phyloP scores from a whole-genome alignment of 140 eudicot species.

The Cichorium intybus region DNA sequence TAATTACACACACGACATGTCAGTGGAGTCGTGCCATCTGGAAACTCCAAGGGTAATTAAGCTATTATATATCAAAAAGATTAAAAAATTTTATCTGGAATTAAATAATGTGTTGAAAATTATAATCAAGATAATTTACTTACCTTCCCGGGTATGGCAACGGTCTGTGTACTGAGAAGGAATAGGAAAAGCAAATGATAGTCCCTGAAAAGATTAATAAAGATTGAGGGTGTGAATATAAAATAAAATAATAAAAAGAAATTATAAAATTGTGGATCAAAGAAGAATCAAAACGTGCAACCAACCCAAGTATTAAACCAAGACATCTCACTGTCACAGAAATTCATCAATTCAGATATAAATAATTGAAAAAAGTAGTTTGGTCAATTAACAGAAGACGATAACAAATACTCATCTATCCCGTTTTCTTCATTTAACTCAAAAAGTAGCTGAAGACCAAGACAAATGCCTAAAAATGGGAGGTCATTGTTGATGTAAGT shows the following conservation, averaged over 20 bases:
- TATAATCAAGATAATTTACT: not conserved
- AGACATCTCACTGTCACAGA: constrained; percentile 72
- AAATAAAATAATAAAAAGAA: no score
- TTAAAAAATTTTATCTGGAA: not conserved
- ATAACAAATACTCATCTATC: no score
- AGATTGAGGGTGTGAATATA: not conserved
- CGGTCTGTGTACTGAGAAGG: constrained; percentile 78
- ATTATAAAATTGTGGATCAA: not conserved
- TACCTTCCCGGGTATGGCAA: constrained; percentile 71
- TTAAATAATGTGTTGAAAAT: not conserved
- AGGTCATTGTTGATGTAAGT: constrained; percentile 77
- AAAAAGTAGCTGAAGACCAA: no score
- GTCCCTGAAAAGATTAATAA: constrained; percentile 48
- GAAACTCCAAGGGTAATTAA: constrained; percentile 88
- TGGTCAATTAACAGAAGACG: no score
- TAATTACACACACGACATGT: constrained; percentile 91
- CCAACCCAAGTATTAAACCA: constrained; percentile 93
- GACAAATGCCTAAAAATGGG: constrained; percentile 93
- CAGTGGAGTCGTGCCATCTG: constrained; percentile 96
- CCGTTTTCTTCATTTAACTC: no score
- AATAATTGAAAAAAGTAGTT: not conserved
- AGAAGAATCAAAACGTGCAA: constrained; percentile 87
- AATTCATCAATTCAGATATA: constrained; percentile 13
- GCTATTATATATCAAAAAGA: constrained; percentile 37
- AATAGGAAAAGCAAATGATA: constrained; percentile 94